A percentile compares a stretch with the other conserved stretches of the same genome.
These are phyloP conservation scores for Cnidoscolus chayamansa DNA, from an alignment of 441 rosid species.

Conservation along the genomic window DNA sequence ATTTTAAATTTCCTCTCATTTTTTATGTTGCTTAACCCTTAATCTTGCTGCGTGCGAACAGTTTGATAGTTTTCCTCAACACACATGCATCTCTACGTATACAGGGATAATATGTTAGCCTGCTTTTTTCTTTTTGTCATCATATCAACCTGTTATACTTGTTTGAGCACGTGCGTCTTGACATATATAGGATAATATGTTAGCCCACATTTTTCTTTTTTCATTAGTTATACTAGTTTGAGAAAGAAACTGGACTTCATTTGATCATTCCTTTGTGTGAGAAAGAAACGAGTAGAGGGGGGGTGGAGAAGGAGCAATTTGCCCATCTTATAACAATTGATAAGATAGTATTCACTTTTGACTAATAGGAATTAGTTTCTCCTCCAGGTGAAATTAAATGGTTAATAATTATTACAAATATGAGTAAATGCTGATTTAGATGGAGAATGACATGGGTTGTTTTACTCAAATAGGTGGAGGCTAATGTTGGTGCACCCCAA, in stretches of 20 bases:
- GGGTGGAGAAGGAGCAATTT: too few relatives aligned
- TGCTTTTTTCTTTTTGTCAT: background rate
- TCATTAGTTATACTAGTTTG: background rate
- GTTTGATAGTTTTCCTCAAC: background rate
- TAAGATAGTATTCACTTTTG: background rate
- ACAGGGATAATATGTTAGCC: background rate
- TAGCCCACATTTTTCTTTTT: background rate
- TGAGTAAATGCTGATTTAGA: background rate
- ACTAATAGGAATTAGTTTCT: background rate
- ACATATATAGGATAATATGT: too few relatives aligned
- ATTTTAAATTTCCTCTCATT: background rate
- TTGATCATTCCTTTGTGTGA: background rate
- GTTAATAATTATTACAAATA: too few relatives aligned
- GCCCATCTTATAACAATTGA: background rate
- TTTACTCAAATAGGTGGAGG: constrained; percentile 63
- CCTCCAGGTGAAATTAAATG: background rate
- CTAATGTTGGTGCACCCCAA: constrained; percentile 97
- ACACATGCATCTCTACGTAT: background rate
- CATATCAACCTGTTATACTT: too few relatives aligned
- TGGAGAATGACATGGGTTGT: constrained; percentile 1
- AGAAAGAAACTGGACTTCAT: background rate
- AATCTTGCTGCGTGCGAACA: too few relatives aligned
- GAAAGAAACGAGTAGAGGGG: background rate
- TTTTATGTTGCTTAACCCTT: background rate
- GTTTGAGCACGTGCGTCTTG: too few relatives aligned